A percentile compares a stretch with the other conserved stretches of the same genome.
These are phyloP conservation scores for Stagonosporopsis cucurbitacearum DNA, from an alignment of 2,329 filamentous ascomycete species.

Conservation along the genomic window DNA sequence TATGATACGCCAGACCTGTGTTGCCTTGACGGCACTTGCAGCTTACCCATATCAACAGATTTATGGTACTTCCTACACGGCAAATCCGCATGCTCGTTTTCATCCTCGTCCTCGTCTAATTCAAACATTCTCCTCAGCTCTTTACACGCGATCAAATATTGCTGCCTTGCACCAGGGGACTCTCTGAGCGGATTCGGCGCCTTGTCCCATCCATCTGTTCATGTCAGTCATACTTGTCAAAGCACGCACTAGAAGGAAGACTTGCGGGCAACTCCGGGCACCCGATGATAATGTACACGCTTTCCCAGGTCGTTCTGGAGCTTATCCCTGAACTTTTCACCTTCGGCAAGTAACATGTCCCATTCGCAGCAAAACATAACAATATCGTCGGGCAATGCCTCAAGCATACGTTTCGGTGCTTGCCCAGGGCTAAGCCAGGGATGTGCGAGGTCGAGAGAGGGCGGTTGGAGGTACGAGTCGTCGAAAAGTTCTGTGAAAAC, in stretches of 20 bases:
- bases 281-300: constrained; percentile 64
- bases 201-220: constrained; percentile 66
- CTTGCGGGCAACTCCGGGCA: constrained; percentile 56
- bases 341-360: constrained; percentile 71
- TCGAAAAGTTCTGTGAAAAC: constrained; percentile 61
- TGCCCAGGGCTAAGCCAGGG: constrained; percentile 66
- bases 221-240: neutral
- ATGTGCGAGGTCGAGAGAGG: constrained; percentile 58
- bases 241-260: neutral
- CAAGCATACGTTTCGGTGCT: constrained; percentile 61
- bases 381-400: constrained; percentile 63
- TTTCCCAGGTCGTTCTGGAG: constrained; percentile 61
- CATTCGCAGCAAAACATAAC: constrained; percentile 69
- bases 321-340: constrained; percentile 66
- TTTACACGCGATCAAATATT: constrained; percentile 63
- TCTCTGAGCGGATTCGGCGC: constrained; percentile 65
- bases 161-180: constrained; percentile 58
- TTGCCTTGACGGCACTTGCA: constrained; percentile 10
- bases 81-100: constrained; percentile 8
- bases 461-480: constrained; percentile 57
- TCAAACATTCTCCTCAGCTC: constrained; percentile 56
- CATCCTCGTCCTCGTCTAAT: constrained; percentile 38
- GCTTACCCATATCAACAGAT: constrained; percentile 12
- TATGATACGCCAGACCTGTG: neutral
- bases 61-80: constrained; percentile 12